Percentiles rank a stretch among this genome's conserved stretches.
Conservation (phyloP, 75 land plant species). For the Cryptomeria japonica region DNA sequence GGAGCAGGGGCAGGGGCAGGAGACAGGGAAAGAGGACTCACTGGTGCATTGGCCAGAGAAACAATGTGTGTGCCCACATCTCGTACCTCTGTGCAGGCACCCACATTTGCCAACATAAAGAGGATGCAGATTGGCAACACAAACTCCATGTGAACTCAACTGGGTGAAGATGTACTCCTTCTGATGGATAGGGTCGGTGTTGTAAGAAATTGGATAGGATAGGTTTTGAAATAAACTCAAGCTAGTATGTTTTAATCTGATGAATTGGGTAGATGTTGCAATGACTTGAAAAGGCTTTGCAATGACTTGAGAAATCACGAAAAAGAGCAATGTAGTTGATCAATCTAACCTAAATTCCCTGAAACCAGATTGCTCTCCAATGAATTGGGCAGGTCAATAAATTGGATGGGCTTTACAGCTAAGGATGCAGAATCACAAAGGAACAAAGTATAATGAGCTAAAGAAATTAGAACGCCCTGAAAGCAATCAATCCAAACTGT, state of each 20-base stretch:
- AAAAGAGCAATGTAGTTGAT: neutral
- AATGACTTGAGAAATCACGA: neutral
- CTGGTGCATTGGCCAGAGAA: conserved; percentile 57
- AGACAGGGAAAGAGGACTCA: conserved; percentile 54
- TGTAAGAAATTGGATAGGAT: neutral
- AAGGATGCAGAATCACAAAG: too few species aligned
- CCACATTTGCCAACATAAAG: neutral
- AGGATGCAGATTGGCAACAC: neutral
- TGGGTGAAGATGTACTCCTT: neutral
- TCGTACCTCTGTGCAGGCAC: neutral
- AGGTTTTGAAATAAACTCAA: neutral
- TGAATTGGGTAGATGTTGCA: too few species aligned
- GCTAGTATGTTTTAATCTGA: neutral
- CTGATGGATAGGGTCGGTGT: neutral
- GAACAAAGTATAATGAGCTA: too few species aligned
- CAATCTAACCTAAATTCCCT: neutral
- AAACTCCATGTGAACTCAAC: neutral
- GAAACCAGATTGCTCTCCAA: neutral
- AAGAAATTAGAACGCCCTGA: neutral
- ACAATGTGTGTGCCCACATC: neutral
- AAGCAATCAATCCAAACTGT: neutral
- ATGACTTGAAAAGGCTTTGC: neutral
- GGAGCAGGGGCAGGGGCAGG: conserved; percentile 29
- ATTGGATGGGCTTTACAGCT: neutral
- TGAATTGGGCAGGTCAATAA: neutral